Evolutionary conservation across 306 rosid genomes (phyloP).

Genomic region (Cucumis sativus): DNA sequence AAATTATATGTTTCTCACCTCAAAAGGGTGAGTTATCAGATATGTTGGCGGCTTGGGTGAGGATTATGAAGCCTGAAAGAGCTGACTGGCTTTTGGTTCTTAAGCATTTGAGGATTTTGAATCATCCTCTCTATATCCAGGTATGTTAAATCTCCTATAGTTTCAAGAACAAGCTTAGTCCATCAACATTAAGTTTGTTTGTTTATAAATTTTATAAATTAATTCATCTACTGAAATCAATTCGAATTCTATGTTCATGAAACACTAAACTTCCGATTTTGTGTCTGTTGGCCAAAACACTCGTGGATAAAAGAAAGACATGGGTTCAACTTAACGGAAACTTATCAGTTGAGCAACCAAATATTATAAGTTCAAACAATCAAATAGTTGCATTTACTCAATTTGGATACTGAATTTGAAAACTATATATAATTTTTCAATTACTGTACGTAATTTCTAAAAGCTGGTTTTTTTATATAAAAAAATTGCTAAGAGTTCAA

Average conservation of each 20-base stretch:
- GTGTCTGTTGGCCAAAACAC: too few relatives aligned
- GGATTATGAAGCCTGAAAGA: conserved; percentile 64
- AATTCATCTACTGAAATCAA: too few relatives aligned
- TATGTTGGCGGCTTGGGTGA: conserved; percentile 58
- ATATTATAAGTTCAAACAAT: neutral
- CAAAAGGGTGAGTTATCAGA: conserved; percentile 35
- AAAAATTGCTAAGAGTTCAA: too few relatives aligned
- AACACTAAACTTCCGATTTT: neutral
- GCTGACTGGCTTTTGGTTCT: conserved; percentile 84
- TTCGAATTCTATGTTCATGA: too few relatives aligned
- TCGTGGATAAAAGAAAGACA: neutral
- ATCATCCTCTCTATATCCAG: conserved; percentile 60
- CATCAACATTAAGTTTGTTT: too few relatives aligned
- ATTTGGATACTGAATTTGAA: neutral
- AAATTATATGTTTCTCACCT: conserved; percentile 60
- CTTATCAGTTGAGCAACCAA: too few relatives aligned
- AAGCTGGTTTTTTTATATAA: too few relatives aligned
- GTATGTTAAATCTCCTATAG: conserved; percentile 22
- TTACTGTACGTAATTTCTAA: too few relatives aligned
- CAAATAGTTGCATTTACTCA: neutral
- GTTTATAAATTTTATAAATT: too few relatives aligned
- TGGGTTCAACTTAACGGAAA: neutral
- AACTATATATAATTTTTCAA: too few relatives aligned
- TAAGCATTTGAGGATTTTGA: conserved; percentile 42
- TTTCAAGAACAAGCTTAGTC: neutral